A percentile compares a stretch with the other conserved stretches of the same genome.
Evolutionary conservation across 2,329 filamentous ascomycete genomes (phyloP).

Genomic region (Akanthomyces muscarius): DNA sequence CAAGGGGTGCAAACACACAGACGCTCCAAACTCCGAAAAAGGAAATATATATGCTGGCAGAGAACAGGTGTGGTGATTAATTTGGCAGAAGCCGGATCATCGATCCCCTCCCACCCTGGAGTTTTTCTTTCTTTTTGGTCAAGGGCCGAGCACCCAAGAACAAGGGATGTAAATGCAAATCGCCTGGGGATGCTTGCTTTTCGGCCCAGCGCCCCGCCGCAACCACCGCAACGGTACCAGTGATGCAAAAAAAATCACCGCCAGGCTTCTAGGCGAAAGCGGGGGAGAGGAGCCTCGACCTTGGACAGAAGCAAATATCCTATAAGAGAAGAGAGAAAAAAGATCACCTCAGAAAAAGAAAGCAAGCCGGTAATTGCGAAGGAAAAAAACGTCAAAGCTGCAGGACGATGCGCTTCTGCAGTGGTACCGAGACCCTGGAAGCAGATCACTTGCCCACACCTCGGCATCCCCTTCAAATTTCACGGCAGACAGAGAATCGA

Average conservation of each 20-base stretch:
- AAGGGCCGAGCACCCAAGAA: not conserved
- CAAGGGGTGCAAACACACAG: no score
- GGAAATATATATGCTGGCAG: no score
- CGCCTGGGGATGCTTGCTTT: not conserved
- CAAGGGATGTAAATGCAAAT: not conserved
- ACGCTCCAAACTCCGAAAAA: no score
- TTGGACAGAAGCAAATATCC: conserved; percentile 3
- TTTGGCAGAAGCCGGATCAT: not conserved
- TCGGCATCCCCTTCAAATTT: not conserved
- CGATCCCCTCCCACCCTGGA: not conserved
- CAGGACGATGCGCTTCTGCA: not conserved
- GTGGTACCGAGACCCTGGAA: not conserved
- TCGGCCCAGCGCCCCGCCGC: not conserved
- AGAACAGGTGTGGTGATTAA: not conserved
- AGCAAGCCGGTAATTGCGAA: not conserved
- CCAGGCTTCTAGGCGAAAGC: not conserved
- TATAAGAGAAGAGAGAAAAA: not conserved
- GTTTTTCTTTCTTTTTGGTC: not conserved
- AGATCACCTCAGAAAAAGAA: not conserved
- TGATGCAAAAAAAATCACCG: not conserved
- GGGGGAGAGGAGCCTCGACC: not conserved
- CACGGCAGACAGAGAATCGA: not conserved
- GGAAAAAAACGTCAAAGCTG: not conserved
- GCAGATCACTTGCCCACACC: not conserved
- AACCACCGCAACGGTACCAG: not conserved